These are phyloP conservation scores for Gloeostereum incarnatum DNA, from an alignment of 768 basidiomycete genomes.

Conservation along the genomic window DNA sequence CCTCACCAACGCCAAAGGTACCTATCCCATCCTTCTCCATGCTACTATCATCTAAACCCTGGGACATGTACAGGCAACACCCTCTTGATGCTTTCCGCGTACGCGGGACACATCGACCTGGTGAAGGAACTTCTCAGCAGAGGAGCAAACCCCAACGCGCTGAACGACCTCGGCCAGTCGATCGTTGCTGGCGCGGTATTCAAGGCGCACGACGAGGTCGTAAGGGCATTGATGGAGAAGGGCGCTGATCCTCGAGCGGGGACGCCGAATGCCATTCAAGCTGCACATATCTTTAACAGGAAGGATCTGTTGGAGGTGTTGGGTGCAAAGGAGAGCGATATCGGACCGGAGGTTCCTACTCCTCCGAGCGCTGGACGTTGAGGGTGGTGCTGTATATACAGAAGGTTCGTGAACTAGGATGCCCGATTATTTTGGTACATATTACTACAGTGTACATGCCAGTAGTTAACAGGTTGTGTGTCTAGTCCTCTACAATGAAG, in stretches of 20 bases:
- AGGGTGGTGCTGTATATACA: too few species aligned
- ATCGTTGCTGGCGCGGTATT: constrained; percentile 74
- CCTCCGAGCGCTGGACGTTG: neutral
- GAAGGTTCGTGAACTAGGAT: too few species aligned
- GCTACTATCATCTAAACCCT: neutral
- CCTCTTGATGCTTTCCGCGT: constrained; percentile 71
- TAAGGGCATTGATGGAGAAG: constrained; percentile 39
- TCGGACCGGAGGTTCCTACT: neutral
- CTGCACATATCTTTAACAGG: constrained; percentile 54
- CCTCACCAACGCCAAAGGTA: constrained; percentile 66
- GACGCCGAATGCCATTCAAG: constrained; percentile 58
- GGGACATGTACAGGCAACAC: constrained; percentile 48
- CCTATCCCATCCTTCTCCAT: constrained; percentile 6
- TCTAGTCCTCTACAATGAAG: too few species aligned
- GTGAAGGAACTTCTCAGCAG: constrained; percentile 41
- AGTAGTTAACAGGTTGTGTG: too few species aligned
- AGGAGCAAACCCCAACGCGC: constrained; percentile 55
- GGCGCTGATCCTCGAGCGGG: constrained; percentile 62
- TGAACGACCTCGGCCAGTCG: constrained; percentile 67
- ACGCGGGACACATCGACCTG: constrained; percentile 54
- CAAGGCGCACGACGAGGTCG: constrained; percentile 59
- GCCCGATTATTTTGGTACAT: too few species aligned
- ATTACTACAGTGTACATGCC: too few species aligned
- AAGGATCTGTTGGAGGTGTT: constrained; percentile 44
- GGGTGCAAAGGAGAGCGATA: constrained; percentile 52